A percentile compares a stretch with the other conserved stretches of the same genome.
phyloP scores from a whole-genome alignment of 1,284 basidiomycete genomes.

The Rhodotorula sp. region DNA sequence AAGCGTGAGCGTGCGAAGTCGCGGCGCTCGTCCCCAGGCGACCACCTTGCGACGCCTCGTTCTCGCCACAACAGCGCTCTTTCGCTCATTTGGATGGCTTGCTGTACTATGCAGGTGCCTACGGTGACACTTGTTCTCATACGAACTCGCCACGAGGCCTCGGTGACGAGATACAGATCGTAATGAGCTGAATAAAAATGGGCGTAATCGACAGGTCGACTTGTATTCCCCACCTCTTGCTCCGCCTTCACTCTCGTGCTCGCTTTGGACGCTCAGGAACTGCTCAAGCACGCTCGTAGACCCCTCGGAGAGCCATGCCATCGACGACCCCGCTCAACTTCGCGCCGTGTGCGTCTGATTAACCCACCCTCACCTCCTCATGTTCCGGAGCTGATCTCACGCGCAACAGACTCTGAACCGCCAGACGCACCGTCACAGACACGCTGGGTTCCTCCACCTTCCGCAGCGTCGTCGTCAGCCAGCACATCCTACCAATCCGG shows the following conservation, averaged over 20 bases:
- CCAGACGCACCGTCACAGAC: not conserved
- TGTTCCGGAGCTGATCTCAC: not conserved
- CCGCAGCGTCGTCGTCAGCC: conserved; percentile 3
- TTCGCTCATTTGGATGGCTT: too few relatives aligned
- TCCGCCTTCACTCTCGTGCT: not conserved
- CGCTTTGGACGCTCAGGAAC: not conserved
- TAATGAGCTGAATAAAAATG: too few relatives aligned
- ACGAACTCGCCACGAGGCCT: too few relatives aligned
- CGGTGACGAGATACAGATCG: too few relatives aligned
- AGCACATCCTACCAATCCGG: conserved; percentile 27
- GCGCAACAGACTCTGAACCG: conserved; percentile 21
- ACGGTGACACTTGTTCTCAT: too few relatives aligned
- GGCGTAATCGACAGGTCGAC: too few relatives aligned
- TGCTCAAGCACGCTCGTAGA: not conserved
- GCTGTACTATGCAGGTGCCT: too few relatives aligned
- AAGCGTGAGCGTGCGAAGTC: not conserved
- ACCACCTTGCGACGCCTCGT: too few relatives aligned
- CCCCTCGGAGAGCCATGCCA: not conserved
- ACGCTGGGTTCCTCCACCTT: conserved; percentile 5
- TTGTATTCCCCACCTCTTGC: too few relatives aligned
- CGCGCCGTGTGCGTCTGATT: conserved; percentile 21
- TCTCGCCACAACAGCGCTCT: too few relatives aligned
- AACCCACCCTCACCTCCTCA: not conserved
- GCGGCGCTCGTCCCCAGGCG: too few relatives aligned
- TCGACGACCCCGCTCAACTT: conserved; percentile 32